Evolutionary conservation across 306 rosid species (phyloP), one percentile per base, ranked within the genome.

Genomic region (Boehmeria nivea): DNA sequence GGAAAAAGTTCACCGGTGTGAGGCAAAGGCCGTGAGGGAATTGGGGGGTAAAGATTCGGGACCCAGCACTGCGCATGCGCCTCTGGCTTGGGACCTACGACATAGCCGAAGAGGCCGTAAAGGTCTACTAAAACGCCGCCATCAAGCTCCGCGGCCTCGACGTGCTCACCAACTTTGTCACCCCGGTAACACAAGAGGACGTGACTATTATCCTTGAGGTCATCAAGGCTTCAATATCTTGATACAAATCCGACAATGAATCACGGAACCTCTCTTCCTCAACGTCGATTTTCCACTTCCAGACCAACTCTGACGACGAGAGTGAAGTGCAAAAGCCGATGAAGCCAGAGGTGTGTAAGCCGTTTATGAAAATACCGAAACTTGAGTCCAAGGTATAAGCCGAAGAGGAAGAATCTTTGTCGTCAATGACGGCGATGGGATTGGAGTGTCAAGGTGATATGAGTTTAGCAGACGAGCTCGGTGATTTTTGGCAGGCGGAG

Each of bases 11-110:
- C 69, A 82, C 96, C 0, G 99, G 99, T 3, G 96, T 93, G 1
- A 62, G 99, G 7, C 95, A 85, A 50, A 49, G 99, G 12, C 99
- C 99, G 0, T 93, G 99, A 96, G 99, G 99, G 0, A 93, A 93
- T 57, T 93, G 99, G 99, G 99, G 96, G 6, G 99, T 96, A 0
- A 96, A 93, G 94, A 93, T 93, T 73, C 68, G 99, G 68, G 99
- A 93, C 73, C 96, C 99, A 0, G 78, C 80, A 0, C 61, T 64
- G 2, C 87, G 84, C 14, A 80, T 79, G 0, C 83, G 99, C 14
- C 53, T 93, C 1, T 93, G 99, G 99, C 13, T 93, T 25, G 99
- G 99, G 0, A 93, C 99, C 0, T 93, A 48, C 47, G 86, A 87
- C 37, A 93, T 96, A 0, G 99, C 99, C 0, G 99, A 93, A 56